A percentile compares a stretch with the other conserved stretches of the same genome.
These are phyloP conservation scores for Rhinocladiella similis DNA, from an alignment of 2,329 filamentous ascomycete genomes.

Conservation along the genomic window DNA sequence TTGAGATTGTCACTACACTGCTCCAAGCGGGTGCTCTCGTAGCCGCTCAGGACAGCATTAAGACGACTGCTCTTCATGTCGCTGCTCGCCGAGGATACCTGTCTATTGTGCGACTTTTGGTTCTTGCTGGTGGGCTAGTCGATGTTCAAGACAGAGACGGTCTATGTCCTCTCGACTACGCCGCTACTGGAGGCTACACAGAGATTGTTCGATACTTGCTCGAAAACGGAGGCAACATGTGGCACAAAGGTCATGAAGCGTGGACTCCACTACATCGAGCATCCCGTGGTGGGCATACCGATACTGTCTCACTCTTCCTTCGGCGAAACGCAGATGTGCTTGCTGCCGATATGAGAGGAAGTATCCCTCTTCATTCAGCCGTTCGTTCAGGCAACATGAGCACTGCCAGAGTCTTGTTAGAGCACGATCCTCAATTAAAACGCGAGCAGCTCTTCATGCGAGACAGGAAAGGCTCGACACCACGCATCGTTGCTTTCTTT, in stretches of 20 bases:
- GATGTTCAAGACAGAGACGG: constrained; percentile 20
- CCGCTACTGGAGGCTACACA: constrained; percentile 25
- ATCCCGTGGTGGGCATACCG: constrained; percentile 31
- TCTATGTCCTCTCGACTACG: constrained; percentile 25
- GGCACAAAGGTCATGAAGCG: constrained; percentile 29
- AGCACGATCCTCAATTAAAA: constrained; percentile 18
- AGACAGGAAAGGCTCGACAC: constrained; percentile 22
- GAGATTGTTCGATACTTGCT: constrained; percentile 26
- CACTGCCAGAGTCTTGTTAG: constrained; percentile 20
- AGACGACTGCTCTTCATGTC: constrained; percentile 25
- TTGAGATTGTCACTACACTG: constrained; percentile 30
- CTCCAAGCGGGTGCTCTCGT: constrained; percentile 30
- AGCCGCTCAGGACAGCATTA: constrained; percentile 21
- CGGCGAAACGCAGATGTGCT: constrained; percentile 31
- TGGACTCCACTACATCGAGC: constrained; percentile 35
- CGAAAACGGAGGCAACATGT: constrained; percentile 30
- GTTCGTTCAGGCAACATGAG: constrained; percentile 24
- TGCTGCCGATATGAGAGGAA: constrained; percentile 24
- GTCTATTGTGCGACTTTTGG: constrained; percentile 18
- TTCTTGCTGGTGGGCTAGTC: constrained; percentile 20
- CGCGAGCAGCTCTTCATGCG: constrained; percentile 16
- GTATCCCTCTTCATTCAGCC: constrained; percentile 25
- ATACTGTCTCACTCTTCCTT: constrained; percentile 33
- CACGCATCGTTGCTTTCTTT: constrained; percentile 26
- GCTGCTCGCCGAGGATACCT: constrained; percentile 24